Percentiles rank a stretch among this genome's conserved stretches.
Evolutionary conservation across 495 filamentous ascomycete genomes (phyloP).

Genomic region (Lasiosphaeris hirsuta): DNA sequence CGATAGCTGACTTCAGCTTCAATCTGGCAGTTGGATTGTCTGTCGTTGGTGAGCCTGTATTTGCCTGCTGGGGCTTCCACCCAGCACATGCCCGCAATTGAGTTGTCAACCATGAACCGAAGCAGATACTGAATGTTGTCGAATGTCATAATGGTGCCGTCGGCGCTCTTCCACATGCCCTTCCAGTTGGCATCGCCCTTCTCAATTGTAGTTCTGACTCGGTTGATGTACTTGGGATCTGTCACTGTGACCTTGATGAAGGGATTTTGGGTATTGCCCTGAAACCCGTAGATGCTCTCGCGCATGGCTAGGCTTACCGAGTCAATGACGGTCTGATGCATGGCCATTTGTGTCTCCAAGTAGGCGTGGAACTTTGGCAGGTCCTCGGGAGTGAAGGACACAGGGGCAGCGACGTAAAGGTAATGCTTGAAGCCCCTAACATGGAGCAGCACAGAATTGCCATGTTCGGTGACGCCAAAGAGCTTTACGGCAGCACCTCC

Average conservation of each 20-base stretch:
- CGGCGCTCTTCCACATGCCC: conserved; percentile 73
- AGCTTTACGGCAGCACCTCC: conserved; percentile 76
- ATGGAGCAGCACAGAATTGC: conserved; percentile 92
- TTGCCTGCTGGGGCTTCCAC: conserved; percentile 75
- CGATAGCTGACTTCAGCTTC: conserved; percentile 79
- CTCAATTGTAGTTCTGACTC: conserved; percentile 70
- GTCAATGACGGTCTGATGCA: conserved; percentile 55
- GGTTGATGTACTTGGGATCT: conserved; percentile 76
- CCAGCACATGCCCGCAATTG: conserved; percentile 96
- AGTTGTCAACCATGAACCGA: conserved; percentile 95
- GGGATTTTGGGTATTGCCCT: conserved; percentile 85
- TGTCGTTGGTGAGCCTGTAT: conserved; percentile 66
- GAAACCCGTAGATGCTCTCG: conserved; percentile 89
- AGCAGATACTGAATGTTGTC: conserved; percentile 94
- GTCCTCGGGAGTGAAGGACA: conserved; percentile 72
- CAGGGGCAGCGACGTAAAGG: conserved; percentile 85
- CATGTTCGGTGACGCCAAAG: conserved; percentile 94
- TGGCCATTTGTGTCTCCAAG: conserved; percentile 69
- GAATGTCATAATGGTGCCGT: conserved; percentile 75
- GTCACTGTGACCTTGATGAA: conserved; percentile 91
- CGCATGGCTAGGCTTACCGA: conserved; percentile 74
- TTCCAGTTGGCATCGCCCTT: conserved; percentile 79
- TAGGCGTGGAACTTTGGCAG: conserved; percentile 71
- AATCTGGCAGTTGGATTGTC: conserved; percentile 90
- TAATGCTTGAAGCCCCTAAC: conserved; percentile 97